Evolutionary conservation across 2,329 filamentous ascomycete species (phyloP).

Genomic region (Exserohilum turcica): DNA sequence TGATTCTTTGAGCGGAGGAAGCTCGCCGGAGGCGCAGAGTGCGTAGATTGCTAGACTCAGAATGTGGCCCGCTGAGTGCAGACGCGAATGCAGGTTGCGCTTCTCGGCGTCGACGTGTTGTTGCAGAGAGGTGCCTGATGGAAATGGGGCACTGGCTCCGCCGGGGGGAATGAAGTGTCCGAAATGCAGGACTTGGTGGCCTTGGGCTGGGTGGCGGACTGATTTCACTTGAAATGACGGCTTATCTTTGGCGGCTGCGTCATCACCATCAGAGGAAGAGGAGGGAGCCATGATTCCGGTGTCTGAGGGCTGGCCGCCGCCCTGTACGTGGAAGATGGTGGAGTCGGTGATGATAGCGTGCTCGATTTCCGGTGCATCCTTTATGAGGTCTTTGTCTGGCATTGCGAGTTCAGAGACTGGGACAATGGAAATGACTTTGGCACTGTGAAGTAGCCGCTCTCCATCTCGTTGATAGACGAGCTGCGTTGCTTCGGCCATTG

Average conservation of each 20-base stretch:
- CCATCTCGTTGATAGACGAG: conserved; percentile 50
- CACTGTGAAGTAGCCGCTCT: conserved; percentile 51
- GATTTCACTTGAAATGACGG: neutral
- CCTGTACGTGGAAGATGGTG: conserved; percentile 78
- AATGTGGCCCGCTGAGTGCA: conserved; percentile 76
- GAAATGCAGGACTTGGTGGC: conserved; percentile 65
- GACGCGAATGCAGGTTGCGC: conserved; percentile 66
- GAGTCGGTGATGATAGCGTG: conserved; percentile 60
- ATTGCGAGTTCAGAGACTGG: conserved; percentile 59
- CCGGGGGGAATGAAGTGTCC: conserved; percentile 58
- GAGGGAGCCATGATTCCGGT: conserved; percentile 59
- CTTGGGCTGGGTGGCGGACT: conserved; percentile 60
- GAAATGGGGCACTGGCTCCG: neutral
- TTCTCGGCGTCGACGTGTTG: conserved; percentile 67
- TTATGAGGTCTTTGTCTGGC: conserved; percentile 62
- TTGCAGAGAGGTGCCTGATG: conserved; percentile 44
- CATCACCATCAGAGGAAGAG: neutral
- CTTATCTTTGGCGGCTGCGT: conserved; percentile 50
- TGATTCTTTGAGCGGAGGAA: conserved; percentile 62
- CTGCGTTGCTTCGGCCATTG: neutral
- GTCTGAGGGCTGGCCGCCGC: conserved; percentile 75
- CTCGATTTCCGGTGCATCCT: conserved; percentile 52
- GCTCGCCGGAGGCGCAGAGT: conserved; percentile 55
- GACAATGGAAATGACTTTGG: conserved; percentile 54
- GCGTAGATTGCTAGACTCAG: conserved; percentile 70